Evolutionary conservation across 2,329 filamentous ascomycete species (phyloP).

Genomic region (Chrysosporium queenslandicum): DNA sequence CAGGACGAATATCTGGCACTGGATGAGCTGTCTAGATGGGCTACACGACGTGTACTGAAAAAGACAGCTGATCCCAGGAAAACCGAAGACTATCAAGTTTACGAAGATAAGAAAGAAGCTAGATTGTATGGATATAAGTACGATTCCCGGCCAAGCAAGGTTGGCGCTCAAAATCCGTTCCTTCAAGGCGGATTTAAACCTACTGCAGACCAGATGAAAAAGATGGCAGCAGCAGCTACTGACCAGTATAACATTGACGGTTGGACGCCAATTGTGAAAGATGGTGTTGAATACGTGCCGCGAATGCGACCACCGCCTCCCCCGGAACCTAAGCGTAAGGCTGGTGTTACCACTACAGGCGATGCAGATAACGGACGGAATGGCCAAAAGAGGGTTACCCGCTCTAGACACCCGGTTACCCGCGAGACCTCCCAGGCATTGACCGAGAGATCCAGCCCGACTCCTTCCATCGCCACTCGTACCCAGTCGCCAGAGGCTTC

Average conservation of each 20-base stretch:
- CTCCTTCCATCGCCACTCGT: slow-evolving; percentile 11
- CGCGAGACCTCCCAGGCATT: slow-evolving; percentile 16
- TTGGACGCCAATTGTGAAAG: slow-evolving; percentile 30
- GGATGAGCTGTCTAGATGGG: slow-evolving; percentile 40
- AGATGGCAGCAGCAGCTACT: slow-evolving; percentile 30
- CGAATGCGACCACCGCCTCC: slow-evolving; percentile 23
- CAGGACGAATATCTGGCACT: slow-evolving; percentile 50
- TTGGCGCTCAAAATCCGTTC: slow-evolving; percentile 48
- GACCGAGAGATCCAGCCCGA: slow-evolving; percentile 14
- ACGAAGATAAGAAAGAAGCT: slow-evolving; percentile 52
- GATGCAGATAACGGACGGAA: slow-evolving; percentile 6
- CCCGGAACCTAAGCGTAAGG: slow-evolving; percentile 24
- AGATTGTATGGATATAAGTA: slow-evolving; percentile 52
- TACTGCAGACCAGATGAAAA: slow-evolving; percentile 34
- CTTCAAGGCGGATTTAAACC: slow-evolving; percentile 42
- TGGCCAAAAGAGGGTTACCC: slow-evolving; percentile 13
- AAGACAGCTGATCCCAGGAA: slow-evolving; percentile 43
- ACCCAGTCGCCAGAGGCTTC: slow-evolving; percentile 15
- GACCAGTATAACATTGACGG: slow-evolving; percentile 36
- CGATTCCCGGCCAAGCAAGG: slow-evolving; percentile 39
- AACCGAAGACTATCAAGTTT: slow-evolving; percentile 41
- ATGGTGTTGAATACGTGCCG: slow-evolving; percentile 32
- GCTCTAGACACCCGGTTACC: slow-evolving; percentile 12
- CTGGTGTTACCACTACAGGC: slow-evolving; percentile 4
- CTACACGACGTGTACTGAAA: slow-evolving; percentile 42